A percentile compares a stretch with the other conserved stretches of the same genome.
Conservation (phyloP, 1,284 basidiomycete genomes). For the Tylopilus sp. region DNA sequence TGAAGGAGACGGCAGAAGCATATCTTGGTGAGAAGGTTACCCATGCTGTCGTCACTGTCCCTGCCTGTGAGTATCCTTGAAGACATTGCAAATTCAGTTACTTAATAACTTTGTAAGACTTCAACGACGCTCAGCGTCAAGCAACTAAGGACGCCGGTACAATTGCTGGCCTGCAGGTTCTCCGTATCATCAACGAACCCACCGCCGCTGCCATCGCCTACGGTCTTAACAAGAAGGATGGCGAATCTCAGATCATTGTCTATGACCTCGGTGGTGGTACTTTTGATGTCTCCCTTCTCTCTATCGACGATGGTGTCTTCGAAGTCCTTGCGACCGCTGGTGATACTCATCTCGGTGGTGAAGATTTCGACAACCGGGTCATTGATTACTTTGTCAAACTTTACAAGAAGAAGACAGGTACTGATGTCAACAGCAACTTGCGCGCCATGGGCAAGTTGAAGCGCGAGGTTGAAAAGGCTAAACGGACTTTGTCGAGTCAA, state of each 20-base stretch:
- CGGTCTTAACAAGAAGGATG: conserved; percentile 94
- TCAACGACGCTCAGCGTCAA: conserved; percentile 99
- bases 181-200: conserved; percentile 99
- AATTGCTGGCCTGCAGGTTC: conserved; percentile 92
- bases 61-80: conserved; percentile 62
- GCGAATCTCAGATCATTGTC: conserved; percentile 95
- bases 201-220: conserved; percentile 98
- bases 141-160: conserved; percentile 98
- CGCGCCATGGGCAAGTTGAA: conserved; percentile 96
- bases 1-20: conserved; percentile 99
- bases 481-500: conserved; percentile 92
- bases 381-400: conserved; percentile 90
- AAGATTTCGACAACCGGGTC: conserved; percentile 88
- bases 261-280: conserved; percentile 99
- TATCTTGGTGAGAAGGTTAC: conserved; percentile 97
- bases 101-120: conserved; percentile 53
- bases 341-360: conserved; percentile 98
- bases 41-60: conserved; percentile 97
- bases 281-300: conserved; percentile 97
- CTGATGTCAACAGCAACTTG: conserved; percentile 80
- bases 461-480: conserved; percentile 98
- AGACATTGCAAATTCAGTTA: conserved; percentile 21
- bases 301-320: conserved; percentile 97
- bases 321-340: conserved; percentile 97
- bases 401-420: conserved; percentile 95